phyloP scores from a whole-genome alignment of 768 basidiomycete genomes.

The Hericium rajendrae region DNA sequence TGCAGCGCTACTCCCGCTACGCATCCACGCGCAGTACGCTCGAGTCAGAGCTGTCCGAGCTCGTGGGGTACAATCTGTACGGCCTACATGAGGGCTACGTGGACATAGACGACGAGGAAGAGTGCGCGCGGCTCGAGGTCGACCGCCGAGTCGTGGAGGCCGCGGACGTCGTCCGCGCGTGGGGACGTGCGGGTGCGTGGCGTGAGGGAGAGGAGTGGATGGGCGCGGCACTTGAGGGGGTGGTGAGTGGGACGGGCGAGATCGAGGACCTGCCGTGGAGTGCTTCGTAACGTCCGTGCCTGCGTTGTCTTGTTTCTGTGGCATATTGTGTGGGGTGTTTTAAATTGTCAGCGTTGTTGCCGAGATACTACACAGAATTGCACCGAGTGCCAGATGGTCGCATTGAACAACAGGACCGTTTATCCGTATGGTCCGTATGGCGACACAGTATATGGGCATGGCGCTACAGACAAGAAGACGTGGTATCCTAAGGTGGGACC shows the following conservation, averaged over 20 bases:
- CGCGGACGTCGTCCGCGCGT: conserved; percentile 10
- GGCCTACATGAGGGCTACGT: conserved; percentile 22
- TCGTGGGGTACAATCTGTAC: conserved; percentile 26
- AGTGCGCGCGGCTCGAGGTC: conserved; percentile 11
- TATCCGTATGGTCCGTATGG: too few relatives aligned
- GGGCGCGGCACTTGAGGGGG: conserved; percentile 22
- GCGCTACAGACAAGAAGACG: too few relatives aligned
- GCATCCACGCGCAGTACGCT: conserved; percentile 17
- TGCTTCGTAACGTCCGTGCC: not conserved
- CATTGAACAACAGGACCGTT: too few relatives aligned
- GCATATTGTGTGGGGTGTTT: too few relatives aligned
- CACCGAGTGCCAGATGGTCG: too few relatives aligned
- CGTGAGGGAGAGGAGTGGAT: conserved; percentile 25
- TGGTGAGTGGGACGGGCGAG: conserved; percentile 5
- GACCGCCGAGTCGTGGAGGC: conserved; percentile 14
- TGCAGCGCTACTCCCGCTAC: conserved; percentile 18
- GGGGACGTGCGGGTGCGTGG: conserved; percentile 15
- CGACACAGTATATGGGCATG: too few relatives aligned
- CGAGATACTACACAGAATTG: too few relatives aligned
- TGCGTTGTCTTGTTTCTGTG: too few relatives aligned
- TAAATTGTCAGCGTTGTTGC: too few relatives aligned
- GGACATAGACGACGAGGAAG: conserved; percentile 21
- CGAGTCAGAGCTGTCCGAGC: conserved; percentile 25
- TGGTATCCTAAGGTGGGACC: too few relatives aligned
- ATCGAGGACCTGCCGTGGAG: conserved; percentile 6